A percentile compares a stretch with the other conserved stretches of the same genome.
Conservation (phyloP, 2,329 filamentous ascomycete genomes). For the Aspergillus costaricaensis region DNA sequence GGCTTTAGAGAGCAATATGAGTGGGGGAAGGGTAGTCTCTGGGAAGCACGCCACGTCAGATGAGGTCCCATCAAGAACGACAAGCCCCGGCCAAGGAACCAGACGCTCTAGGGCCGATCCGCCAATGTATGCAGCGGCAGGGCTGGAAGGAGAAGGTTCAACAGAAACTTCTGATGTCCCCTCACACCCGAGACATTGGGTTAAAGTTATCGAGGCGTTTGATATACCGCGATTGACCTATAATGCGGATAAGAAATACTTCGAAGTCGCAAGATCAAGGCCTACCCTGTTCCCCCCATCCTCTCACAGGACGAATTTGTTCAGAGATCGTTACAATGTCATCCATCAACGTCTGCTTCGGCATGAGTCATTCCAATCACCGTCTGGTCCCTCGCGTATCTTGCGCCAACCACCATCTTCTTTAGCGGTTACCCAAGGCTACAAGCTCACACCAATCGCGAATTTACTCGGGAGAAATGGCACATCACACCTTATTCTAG, state of each 20-base stretch:
- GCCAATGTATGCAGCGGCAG: slow-evolving; percentile 24
- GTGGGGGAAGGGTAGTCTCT: slow-evolving; percentile 62
- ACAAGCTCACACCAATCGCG: slow-evolving; percentile 86
- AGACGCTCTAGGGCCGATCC: slow-evolving; percentile 49
- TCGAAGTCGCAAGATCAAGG: slow-evolving; percentile 70
- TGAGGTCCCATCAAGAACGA: slow-evolving; percentile 21
- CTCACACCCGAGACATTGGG: slow-evolving; percentile 74
- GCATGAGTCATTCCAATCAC: slow-evolving; percentile 89
- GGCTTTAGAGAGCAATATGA: slow-evolving; percentile 83
- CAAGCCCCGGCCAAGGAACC: slow-evolving; percentile 52
- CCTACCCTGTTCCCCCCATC: slow-evolving; percentile 74
- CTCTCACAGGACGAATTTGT: slow-evolving; percentile 79
- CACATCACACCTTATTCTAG: slow-evolving; percentile 81
- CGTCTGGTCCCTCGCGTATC: slow-evolving; percentile 64
- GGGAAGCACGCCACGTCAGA: slow-evolving; percentile 50
- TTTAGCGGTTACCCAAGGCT: slow-evolving; percentile 62
- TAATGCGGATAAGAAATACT: slow-evolving; percentile 74
- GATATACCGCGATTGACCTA: slow-evolving; percentile 68
- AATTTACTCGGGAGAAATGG: slow-evolving; percentile 77
- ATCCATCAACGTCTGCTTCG: slow-evolving; percentile 89
- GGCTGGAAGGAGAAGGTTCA: slow-evolving; percentile 53
- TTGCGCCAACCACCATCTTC: slow-evolving; percentile 62
- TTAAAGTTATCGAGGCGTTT: slow-evolving; percentile 80
- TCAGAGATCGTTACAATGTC: slow-evolving; percentile 87
- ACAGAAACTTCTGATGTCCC: slow-evolving; percentile 63